Base-by-base conservation (phyloP, 768 basidiomycete genomes). In the Mycena floridula region DNA sequence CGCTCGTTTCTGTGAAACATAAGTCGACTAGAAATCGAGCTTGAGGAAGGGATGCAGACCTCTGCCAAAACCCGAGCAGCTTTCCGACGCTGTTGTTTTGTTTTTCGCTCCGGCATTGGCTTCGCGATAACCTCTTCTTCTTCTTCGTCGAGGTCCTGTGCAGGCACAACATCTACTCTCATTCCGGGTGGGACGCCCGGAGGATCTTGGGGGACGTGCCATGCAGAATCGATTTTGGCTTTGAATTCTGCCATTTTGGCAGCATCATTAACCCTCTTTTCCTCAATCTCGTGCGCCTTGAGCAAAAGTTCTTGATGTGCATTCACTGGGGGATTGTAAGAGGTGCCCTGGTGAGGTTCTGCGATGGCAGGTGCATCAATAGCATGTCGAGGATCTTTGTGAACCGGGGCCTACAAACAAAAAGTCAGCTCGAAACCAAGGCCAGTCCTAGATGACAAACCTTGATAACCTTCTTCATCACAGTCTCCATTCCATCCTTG, bases 311-410 rank as follows among this genome's bases (percentile, higher is more conserved):
- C 78, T 40, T 78, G 74, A 53, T 95, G 88, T 0, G 83, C 79
- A 3, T 76, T 70, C 1, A 75, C 78, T 0, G 81, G 79, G 0
- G 93, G 93, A 58, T 96, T 96, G 59, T 97, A 97, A 15, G 90
- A 93, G 3, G 84, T 76, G 16, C 93, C 93, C 25, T 79, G 79
- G 51, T 89, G 88, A 0, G 93, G 93, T 3, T 80, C 65, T 1
- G 67, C 54, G 1, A 91, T 76, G 1, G 89, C 84, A 1, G 84
- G 78, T 0, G 85, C 51, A 7, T 74, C 69, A 47, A 89, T 89
- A 18, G 60, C 45, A 18, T 76, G 55, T 30, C 76, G 73, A 0
- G 73, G 72, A 43, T 74, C 69, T 8, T 58, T 56, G 3, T 68
- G 59, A 0, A 65, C 52, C 5, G 83, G 82, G 35, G 74, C 65